Evolutionary conservation across 2,329 filamentous ascomycete species (phyloP).

Genomic region (Curvularia sp.): DNA sequence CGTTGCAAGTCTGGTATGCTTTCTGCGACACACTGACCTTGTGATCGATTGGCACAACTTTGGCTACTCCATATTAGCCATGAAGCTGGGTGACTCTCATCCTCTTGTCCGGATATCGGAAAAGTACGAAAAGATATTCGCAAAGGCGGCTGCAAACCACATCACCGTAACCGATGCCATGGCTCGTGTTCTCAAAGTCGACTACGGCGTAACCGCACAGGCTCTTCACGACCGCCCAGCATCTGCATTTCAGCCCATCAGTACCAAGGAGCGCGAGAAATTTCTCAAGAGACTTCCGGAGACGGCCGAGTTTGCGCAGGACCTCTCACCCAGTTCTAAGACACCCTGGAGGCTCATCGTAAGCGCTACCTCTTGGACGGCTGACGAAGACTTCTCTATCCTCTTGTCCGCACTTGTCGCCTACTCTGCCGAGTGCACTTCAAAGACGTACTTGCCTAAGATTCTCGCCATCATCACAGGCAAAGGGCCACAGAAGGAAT

Average conservation of each 20-base stretch:
- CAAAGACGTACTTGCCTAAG: slow-evolving; percentile 61
- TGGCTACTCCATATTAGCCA: slow-evolving; percentile 87
- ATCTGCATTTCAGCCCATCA: slow-evolving; percentile 76
- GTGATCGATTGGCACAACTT: slow-evolving; percentile 99
- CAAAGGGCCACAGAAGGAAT: slow-evolving; percentile 82
- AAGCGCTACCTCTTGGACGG: slow-evolving; percentile 95
- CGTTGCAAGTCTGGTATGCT: slow-evolving; percentile 74
- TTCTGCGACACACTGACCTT: slow-evolving; percentile 78
- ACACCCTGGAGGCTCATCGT: slow-evolving; percentile 74
- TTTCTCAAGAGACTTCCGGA: slow-evolving; percentile 73
- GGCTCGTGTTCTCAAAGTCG: slow-evolving; percentile 72
- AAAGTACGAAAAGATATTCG: slow-evolving; percentile 77
- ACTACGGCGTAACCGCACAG: slow-evolving; percentile 69
- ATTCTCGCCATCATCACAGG: slow-evolving; percentile 93
- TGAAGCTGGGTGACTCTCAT: slow-evolving; percentile 68
- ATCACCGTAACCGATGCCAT: slow-evolving; percentile 92
- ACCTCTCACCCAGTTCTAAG: slow-evolving; percentile 57
- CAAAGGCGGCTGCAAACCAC: slow-evolving; percentile 73
- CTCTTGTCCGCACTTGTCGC: slow-evolving; percentile 80
- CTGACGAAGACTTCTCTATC: slow-evolving; percentile 92
- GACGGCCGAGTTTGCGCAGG: slow-evolving; percentile 65
- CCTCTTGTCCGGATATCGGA: slow-evolving; percentile 79
- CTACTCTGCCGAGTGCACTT: slow-evolving; percentile 67
- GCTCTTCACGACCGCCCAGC: slow-evolving; percentile 78
- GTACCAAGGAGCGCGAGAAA: slow-evolving; percentile 48